Evolutionary conservation across 2,329 filamentous ascomycete species (phyloP).

Genomic region (Cyclaneusma minus): DNA sequence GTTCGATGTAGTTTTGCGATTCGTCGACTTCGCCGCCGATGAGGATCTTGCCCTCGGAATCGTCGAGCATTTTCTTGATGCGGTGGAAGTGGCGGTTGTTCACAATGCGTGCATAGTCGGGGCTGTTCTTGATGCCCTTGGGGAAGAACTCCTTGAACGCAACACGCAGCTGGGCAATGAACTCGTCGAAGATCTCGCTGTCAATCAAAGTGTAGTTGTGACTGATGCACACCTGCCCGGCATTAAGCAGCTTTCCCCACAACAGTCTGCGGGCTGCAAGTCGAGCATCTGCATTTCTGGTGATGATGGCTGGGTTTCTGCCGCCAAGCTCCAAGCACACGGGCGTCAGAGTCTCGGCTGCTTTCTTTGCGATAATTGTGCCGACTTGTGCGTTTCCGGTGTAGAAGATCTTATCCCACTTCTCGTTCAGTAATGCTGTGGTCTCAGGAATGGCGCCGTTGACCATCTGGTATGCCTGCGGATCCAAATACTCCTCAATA

Average conservation of each 20-base stretch:
- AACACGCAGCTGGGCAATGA: conserved; percentile 60
- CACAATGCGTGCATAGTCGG: conserved; percentile 67
- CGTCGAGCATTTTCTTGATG: conserved; percentile 83
- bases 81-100: conserved; percentile 67
- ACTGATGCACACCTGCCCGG: conserved; percentile 81
- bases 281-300: conserved; percentile 63
- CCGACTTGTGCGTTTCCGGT: conserved; percentile 69
- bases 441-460: conserved; percentile 74
- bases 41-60: conserved; percentile 67
- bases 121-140: conserved; percentile 59
- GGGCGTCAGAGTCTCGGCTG: conserved; percentile 76
- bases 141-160: conserved; percentile 70
- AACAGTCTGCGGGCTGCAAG: conserved; percentile 72
- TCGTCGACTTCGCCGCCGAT: conserved; percentile 76
- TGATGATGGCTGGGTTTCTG: conserved; percentile 81
- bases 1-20: conserved; percentile 69
- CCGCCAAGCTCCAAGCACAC: conserved; percentile 84
- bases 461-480: conserved; percentile 57
- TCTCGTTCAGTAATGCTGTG: conserved; percentile 66
- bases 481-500: conserved; percentile 61
- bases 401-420: conserved; percentile 98
- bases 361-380: conserved; percentile 79
- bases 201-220: conserved; percentile 89
- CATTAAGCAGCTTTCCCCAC: conserved; percentile 78
- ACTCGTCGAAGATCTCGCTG: conserved; percentile 50